Percentiles rank a stretch among this genome's conserved stretches.
Conservation (phyloP, 352 stramenopile genomes). For the Hyaloperonospora brassicae region DNA sequence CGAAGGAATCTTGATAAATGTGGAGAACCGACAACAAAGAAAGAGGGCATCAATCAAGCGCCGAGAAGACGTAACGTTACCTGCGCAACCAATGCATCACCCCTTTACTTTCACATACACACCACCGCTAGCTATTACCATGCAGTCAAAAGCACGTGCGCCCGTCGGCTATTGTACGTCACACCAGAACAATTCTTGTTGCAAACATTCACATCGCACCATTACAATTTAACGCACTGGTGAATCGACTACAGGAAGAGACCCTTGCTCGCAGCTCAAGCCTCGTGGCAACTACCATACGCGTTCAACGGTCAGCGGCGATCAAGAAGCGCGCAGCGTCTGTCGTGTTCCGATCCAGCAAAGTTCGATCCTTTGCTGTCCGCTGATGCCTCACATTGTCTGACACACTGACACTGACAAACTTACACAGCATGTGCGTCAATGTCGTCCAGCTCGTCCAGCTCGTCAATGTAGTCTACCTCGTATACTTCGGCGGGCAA, state of each 20-base stretch:
- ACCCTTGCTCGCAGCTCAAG: constrained; percentile 8
- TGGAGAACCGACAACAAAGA: too few species aligned
- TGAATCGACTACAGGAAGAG: constrained; percentile 4
- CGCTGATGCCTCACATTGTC: not conserved
- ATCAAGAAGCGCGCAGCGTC: constrained; percentile 1
- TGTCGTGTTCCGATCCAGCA: not conserved
- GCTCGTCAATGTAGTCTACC: constrained; percentile 9
- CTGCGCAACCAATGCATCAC: too few species aligned
- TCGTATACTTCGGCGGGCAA: not conserved
- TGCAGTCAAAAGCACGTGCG: too few species aligned
- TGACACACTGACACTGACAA: constrained; percentile 4
- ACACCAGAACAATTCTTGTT: too few species aligned
- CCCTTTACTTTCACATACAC: too few species aligned
- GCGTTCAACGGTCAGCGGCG: constrained; percentile 11
- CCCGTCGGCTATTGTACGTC: too few species aligned
- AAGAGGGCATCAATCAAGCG: too few species aligned
- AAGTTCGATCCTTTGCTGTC: constrained; percentile 18
- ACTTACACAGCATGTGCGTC: constrained; percentile 12
- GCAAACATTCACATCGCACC: not conserved
- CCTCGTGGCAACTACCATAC: constrained; percentile 6
- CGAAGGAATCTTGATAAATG: too few species aligned
- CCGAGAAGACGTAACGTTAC: too few species aligned
- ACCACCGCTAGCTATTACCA: too few species aligned
- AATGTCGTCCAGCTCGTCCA: constrained; percentile 16
- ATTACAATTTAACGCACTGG: constrained; percentile 8